Base-by-base conservation (phyloP, 2,329 filamentous ascomycete species). In the Emergomyces pasteurianus region DNA sequence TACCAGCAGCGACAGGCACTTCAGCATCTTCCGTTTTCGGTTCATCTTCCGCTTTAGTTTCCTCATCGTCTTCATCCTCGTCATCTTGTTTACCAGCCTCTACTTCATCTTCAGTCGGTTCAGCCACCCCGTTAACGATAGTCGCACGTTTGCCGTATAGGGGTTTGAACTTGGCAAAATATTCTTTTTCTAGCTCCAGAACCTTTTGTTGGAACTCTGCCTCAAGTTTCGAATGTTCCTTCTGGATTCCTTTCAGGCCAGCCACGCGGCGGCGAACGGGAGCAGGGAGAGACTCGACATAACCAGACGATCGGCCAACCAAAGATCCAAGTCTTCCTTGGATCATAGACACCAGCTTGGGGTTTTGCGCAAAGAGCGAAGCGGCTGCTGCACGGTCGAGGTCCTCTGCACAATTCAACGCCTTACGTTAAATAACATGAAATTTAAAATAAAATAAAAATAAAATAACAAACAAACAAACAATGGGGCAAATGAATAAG, bases 131-230 rank as follows among this genome's bases (percentile, higher is more conserved):
- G 78, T 96, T 97, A 76, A 99, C 83, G 69, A 99, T 97, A 70
- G 86, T 83, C 64, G 92, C 85, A 76, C 94, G 92, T 83, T 94
- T 94, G 82, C 96, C 81, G 79, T 99, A 99, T 57, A 99, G 85
- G 63, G 94, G 94, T 60, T 90, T 95, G 80, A 96, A 99, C 80
- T 97, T 97, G 79, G 89, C 90, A 71, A 97, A 97, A 79, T 96
- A 99, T 80, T 96, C 96, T 85, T 99, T 99, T 83, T 99, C 94
- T 34, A 99, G 85, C 77, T 96, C 87, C 62, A 99, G 84, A 64
- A 99, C 92, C 79, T 97, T 95, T 77, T 97, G 92, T 77, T 99
- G 95, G 78, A 99, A 97, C 78, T 96, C 88, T 59, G 91, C 90
- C 82, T 99, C 95, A 69, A 99, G 87, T 80, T 97, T 96, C 64